Conservation (phyloP, 23 red algal species). For the Cyanidiococcus yangmingshanensis region DNA sequence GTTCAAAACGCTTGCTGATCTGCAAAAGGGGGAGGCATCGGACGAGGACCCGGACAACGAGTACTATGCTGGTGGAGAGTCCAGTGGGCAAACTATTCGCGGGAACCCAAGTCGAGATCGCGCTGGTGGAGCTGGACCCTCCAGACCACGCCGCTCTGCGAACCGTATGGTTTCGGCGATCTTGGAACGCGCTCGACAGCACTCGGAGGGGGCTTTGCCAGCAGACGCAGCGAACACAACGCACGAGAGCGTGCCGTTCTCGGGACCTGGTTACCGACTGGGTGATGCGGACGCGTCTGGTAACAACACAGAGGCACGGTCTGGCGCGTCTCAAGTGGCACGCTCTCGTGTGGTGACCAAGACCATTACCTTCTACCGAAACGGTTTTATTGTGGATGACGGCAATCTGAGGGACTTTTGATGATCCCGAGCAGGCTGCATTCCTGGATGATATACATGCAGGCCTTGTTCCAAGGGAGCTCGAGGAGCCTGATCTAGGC, state of each 20-base stretch:
- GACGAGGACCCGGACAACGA: conserved; percentile 22
- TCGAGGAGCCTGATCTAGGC: conserved; percentile 71
- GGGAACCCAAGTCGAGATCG: neutral
- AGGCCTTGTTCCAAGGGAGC: conserved; percentile 78
- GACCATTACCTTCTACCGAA: conserved; percentile 71
- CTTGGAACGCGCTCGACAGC: conserved; percentile 58
- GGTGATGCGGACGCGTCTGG: conserved; percentile 25
- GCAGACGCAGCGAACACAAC: neutral
- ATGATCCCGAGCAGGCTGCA: conserved; percentile 69
- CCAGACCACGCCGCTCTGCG: neutral
- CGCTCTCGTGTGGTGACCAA: conserved; percentile 49
- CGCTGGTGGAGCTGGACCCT: neutral
- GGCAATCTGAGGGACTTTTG: conserved; percentile 59
- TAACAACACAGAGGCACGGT: neutral
- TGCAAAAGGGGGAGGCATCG: neutral
- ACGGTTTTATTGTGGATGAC: conserved; percentile 79
- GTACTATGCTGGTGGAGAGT: conserved; percentile 94
- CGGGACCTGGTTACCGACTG: conserved; percentile 79
- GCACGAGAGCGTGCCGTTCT: conserved; percentile 37
- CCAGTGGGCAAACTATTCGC: conserved; percentile 71
- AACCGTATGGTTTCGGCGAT: conserved; percentile 49
- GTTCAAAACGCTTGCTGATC: conserved; percentile 12
- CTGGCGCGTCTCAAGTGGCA: conserved; percentile 16
- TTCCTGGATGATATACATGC: conserved; percentile 81
- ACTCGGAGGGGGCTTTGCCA: neutral